Evolutionary conservation across 805 yeast genomes (phyloP), one percentile per base, ranked within the genome.

Genomic region (Zygosaccharomyces bailii): DNA sequence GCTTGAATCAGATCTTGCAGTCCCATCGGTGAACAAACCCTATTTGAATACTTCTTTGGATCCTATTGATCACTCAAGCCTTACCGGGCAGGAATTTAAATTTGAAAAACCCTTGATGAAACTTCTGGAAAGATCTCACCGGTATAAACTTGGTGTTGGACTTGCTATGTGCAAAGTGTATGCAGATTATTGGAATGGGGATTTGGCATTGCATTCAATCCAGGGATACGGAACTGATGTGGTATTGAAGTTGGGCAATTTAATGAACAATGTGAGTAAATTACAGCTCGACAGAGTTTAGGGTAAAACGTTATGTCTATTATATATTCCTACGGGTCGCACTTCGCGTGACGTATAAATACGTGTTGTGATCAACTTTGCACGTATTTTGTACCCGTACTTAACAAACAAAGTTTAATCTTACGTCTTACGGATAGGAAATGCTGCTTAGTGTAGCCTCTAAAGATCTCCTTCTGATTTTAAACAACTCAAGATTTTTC

Each of bases 131-230:
- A 75, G 97, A 50, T 85, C 93, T 1, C 80, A 85, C 20, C 76
- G 84, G 47, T 76, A 76, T 55, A 85, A 84, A 42, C 67, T 91
- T 21, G 97, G 97, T 0, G 74, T 91, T 47, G 96, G 97, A 0
- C 69, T 91, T 48, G 96, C 98, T 0, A 81, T 91, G 84, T 85
- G 96, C 57, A 82, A 86, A 54, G 87, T 90, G 0, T 91, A 91
- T 60, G 87, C 96, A 0, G 97, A 91, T 55, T 91, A 91, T 65
- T 91, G 98, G 98, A 93, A 90, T 55, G 98, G 98, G 5, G 86
- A 84, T 41, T 65, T 91, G 40, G 82, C 81, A 47, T 78, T 91
- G 74, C 82, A 82, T 54, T 83, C 95, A 0, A 69, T 91, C 41
- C 91, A 88, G 48, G 97, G 96, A 2, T 87, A 84, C 55, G 99